Evolutionary conservation across 768 basidiomycete genomes (phyloP), one percentile per base, ranked within the genome.

Genomic region (Rhodotorula babjevae): DNA sequence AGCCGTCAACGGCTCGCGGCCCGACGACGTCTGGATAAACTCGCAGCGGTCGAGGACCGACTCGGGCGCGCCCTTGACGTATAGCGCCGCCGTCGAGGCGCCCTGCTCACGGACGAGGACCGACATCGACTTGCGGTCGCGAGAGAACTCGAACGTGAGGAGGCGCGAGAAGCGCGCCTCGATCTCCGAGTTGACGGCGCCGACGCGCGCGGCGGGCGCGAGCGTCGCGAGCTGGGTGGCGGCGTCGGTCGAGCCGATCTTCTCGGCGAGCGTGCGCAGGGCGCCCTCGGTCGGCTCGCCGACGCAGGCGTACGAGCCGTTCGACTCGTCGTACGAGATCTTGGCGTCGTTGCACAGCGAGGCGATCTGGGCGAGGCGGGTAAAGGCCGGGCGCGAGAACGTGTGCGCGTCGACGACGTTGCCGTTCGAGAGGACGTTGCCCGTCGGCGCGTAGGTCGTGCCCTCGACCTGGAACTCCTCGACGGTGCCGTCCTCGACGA

Each of bases 51-150:
- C 93, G 69, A 99, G 84, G 52, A 99, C 89, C 33, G 91, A 90
- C 83, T 99, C 95, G 14, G 95, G 95, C 6, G 95, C 95, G 50
- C 95, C 95, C 81, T 98, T 98, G 80, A 90, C 93, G 79, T 94
- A 90, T 11, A 98, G 84, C 15, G 90, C 86, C n/a, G 91, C 90
- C 15, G 75, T 65, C 52, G 67, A 44, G 10, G 81, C 82, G 3
- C 85, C 86, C 68, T 87, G 86, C 67, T 87, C 84, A 71, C 83
- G 86, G 52, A 92, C 90, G 63, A 98, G 87, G 63, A 97, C 94
- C 31, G 95, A 96, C 95, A 98, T 98, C 88, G 94, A 95, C 83
- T 97, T 99, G 79, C 95, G 90, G 82, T 98, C 95, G 29, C 95
- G 88, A 31, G 93, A 92, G 82, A 99, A 98, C 81, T 99, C 95